Percentiles rank a stretch among this genome's conserved stretches.
These are phyloP conservation scores for Diaporthe ampelina DNA, from an alignment of 2,329 filamentous ascomycete genomes.

Conservation along the genomic window DNA sequence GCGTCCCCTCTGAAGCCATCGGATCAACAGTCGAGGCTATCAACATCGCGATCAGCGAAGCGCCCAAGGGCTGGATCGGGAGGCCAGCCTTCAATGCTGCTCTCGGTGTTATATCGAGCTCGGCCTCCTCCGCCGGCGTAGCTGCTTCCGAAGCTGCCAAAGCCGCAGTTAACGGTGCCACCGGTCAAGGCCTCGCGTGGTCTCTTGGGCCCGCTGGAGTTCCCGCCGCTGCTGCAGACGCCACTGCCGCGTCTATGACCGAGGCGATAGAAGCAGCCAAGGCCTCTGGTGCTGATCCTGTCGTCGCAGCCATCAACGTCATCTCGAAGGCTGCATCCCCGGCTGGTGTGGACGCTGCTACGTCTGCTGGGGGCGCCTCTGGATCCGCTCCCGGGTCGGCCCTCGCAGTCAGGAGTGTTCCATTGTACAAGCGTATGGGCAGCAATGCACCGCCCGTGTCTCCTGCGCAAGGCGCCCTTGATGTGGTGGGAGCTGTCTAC, in stretches of 20 bases:
- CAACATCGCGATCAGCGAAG: neutral
- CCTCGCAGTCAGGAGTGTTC: neutral
- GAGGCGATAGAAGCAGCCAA: neutral
- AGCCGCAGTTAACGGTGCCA: neutral
- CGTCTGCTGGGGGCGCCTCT: neutral
- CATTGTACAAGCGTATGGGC: neutral
- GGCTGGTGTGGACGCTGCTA: neutral
- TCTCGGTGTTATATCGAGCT: neutral
- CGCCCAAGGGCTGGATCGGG: neutral
- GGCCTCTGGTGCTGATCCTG: neutral
- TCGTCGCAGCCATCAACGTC: conserved; percentile 3
- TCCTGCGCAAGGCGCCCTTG: neutral
- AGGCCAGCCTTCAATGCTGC: conserved; percentile 15
- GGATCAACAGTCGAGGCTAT: neutral
- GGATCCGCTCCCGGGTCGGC: neutral
- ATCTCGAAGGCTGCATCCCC: neutral
- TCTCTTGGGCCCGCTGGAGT: conserved; percentile 3
- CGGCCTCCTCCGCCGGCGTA: neutral
- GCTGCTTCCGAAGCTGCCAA: neutral
- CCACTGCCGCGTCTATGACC: neutral
- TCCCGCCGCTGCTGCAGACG: neutral
- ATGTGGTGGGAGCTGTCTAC: neutral
- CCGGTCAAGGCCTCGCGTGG: neutral
- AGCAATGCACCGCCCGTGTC: neutral
- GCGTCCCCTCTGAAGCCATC: neutral